phyloP scores from a whole-genome alignment of 495 filamentous ascomycete genomes.

The Penicillium egyptiacum region DNA sequence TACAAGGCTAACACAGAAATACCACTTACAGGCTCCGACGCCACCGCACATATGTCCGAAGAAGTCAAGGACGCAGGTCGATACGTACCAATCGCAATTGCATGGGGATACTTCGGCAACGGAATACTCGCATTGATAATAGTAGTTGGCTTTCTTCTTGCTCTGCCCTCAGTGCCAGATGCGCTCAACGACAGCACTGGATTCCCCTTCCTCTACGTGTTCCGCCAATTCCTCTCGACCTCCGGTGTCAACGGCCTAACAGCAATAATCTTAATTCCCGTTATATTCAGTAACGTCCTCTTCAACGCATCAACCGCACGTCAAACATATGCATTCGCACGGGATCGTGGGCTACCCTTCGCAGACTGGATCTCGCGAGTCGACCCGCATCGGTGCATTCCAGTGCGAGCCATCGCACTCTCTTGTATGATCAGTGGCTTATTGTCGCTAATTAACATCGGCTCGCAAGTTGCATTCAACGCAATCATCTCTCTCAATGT shows the following conservation, averaged over 20 bases:
- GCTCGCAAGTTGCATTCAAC: too few relatives aligned
- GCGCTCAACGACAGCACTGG: conserved; percentile 30
- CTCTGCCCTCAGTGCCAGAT: conserved; percentile 36
- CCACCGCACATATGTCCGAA: conserved; percentile 43
- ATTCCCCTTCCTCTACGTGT: conserved; percentile 35
- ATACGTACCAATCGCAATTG: conserved; percentile 41
- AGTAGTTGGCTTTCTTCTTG: conserved; percentile 44
- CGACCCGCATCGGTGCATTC: conserved; percentile 45
- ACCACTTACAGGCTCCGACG: conserved; percentile 31
- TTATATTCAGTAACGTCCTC: conserved; percentile 39
- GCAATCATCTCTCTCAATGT: too few relatives aligned
- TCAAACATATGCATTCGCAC: conserved; percentile 36
- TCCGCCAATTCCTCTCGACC: conserved; percentile 21
- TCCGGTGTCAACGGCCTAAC: conserved; percentile 31
- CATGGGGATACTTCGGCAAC: conserved; percentile 39
- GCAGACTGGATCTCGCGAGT: too few relatives aligned
- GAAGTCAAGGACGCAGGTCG: conserved; percentile 45
- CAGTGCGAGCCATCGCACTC: conserved; percentile 44
- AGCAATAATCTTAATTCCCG: conserved; percentile 35
- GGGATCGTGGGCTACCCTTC: too few relatives aligned
- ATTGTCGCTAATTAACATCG: too few relatives aligned
- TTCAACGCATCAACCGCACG: conserved; percentile 39
- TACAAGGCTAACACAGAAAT: neutral
- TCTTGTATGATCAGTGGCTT: neutral
- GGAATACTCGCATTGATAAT: conserved; percentile 38